Evolutionary conservation across 345 rosid genomes (phyloP).

Genomic region (Gossypium stocksii): DNA sequence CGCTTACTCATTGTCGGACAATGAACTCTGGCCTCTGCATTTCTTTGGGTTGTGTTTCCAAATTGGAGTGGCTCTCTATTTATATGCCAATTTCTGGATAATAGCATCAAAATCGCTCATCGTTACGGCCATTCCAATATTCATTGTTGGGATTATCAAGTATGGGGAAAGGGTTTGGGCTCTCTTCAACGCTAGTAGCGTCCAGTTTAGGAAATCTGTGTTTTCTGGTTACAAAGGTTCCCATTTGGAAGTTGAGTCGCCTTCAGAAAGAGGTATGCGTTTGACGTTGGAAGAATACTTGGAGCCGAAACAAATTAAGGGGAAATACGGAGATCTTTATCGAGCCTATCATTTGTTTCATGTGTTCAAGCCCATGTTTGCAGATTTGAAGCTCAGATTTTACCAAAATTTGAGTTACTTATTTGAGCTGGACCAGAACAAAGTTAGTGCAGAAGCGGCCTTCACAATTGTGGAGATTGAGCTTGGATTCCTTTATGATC

Average conservation of each 20-base stretch:
- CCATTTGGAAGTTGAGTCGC: neutral
- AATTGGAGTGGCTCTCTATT: neutral
- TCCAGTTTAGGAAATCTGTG: neutral
- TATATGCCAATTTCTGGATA: too few species aligned
- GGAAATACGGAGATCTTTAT: neutral
- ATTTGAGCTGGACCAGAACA: neutral
- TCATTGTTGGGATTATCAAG: too few species aligned
- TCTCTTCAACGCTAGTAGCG: too few species aligned
- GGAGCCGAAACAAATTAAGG: neutral
- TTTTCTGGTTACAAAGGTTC: neutral
- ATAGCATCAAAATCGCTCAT: too few species aligned
- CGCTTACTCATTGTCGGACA: too few species aligned
- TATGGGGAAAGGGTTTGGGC: too few species aligned
- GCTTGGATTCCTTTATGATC: constrained; percentile 16
- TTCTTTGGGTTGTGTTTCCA: too few species aligned
- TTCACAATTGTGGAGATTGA: constrained; percentile 15
- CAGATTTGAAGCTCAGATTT: constrained; percentile 8
- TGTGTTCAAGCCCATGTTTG: neutral
- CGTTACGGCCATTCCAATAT: neutral
- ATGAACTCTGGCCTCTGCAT: too few species aligned
- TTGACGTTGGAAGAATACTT: neutral
- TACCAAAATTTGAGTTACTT: neutral
- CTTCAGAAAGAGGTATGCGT: neutral
- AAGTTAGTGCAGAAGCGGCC: neutral
- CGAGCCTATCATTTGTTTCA: neutral